A percentile compares a stretch with the other conserved stretches of the same genome.
These are phyloP conservation scores for Alternaria sp. DNA, from an alignment of 2,329 filamentous ascomycete species.

Conservation along the genomic window DNA sequence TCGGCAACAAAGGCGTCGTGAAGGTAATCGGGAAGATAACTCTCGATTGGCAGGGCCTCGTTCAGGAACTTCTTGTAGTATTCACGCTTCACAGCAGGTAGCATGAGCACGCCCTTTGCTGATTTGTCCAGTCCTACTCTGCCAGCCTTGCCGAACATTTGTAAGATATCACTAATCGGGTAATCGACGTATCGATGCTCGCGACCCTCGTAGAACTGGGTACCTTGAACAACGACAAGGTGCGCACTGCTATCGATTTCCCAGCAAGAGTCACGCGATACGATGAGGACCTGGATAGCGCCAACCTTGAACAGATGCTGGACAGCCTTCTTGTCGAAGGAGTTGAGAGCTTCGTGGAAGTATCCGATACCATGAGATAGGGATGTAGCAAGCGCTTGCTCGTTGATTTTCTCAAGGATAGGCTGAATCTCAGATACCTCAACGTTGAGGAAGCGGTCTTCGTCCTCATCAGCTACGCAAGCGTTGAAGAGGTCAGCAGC, in stretches of 20 bases:
- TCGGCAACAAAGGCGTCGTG: constrained; percentile 97
- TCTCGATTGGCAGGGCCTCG: constrained; percentile 94
- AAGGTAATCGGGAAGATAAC: constrained; percentile 87
- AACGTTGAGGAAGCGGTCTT: constrained; percentile 91
- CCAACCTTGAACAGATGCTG: constrained; percentile 89
- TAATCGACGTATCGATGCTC: constrained; percentile 99
- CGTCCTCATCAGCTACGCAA: constrained; percentile 86
- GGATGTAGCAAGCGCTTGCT: constrained; percentile 86
- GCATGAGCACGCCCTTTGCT: constrained; percentile 93
- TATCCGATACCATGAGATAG: constrained; percentile 95
- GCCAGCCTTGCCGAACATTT: constrained; percentile 97
- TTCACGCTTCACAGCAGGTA: constrained; percentile 90
- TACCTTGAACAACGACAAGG: constrained; percentile 95
- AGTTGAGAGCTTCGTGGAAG: constrained; percentile 91
- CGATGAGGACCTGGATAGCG: constrained; percentile 84
- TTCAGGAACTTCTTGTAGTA: constrained; percentile 99
- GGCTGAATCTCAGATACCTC: constrained; percentile 82
- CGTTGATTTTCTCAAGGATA: constrained; percentile 82
- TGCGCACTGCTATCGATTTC: constrained; percentile 89
- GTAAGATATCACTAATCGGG: constrained; percentile 88
- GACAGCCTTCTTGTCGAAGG: constrained; percentile 91
- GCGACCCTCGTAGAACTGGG: constrained; percentile 94
- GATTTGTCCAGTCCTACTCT: constrained; percentile 79
- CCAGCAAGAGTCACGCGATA: constrained; percentile 92
- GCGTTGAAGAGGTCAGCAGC: constrained; percentile 88